Conservation (phyloP, 1,139 yeast genomes). For the Suhomyces bribrorum region DNA sequence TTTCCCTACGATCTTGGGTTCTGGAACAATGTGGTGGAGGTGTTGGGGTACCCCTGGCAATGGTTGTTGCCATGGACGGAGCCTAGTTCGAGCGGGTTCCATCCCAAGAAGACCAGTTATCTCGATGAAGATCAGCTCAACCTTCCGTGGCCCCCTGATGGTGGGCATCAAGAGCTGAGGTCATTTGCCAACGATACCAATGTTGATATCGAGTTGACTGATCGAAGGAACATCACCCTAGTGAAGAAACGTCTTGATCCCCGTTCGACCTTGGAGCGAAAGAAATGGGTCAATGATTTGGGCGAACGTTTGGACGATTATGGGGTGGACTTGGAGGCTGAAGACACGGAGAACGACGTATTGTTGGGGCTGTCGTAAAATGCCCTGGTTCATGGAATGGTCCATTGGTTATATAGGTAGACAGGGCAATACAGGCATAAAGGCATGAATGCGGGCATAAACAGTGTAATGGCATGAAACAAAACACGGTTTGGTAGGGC, state of each 20-base stretch:
- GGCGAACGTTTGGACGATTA: slow-evolving; percentile 83
- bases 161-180: slow-evolving; percentile 48
- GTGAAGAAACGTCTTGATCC: slow-evolving; percentile 24
- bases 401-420: too few relatives aligned
- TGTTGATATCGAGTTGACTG: slow-evolving; percentile 18
- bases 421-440: too few relatives aligned
- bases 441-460: too few relatives aligned
- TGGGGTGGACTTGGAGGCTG: slow-evolving; percentile 83
- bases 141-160: slow-evolving; percentile 91
- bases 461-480: too few relatives aligned
- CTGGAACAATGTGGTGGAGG: slow-evolving; percentile 49
- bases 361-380: too few relatives aligned
- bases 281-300: slow-evolving; percentile 70
- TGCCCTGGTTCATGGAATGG: too few relatives aligned
- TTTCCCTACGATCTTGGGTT: slow-evolving; percentile 84
- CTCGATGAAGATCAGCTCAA: slow-evolving; percentile 59
- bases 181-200: slow-evolving; percentile 21
- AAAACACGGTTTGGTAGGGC: too few relatives aligned
- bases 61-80: slow-evolving; percentile 71
- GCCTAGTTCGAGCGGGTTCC: slow-evolving; percentile 46
- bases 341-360: slow-evolving; percentile 23
- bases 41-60: slow-evolving; percentile 59
- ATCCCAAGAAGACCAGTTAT: slow-evolving; percentile 55
- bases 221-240: slow-evolving; percentile 10
- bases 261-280: slow-evolving; percentile 30